A percentile compares a stretch with the other conserved stretches of the same genome.
These are phyloP conservation scores for Fusarium nisikadoi DNA, from an alignment of 2,329 filamentous ascomycete species.

Conservation along the genomic window DNA sequence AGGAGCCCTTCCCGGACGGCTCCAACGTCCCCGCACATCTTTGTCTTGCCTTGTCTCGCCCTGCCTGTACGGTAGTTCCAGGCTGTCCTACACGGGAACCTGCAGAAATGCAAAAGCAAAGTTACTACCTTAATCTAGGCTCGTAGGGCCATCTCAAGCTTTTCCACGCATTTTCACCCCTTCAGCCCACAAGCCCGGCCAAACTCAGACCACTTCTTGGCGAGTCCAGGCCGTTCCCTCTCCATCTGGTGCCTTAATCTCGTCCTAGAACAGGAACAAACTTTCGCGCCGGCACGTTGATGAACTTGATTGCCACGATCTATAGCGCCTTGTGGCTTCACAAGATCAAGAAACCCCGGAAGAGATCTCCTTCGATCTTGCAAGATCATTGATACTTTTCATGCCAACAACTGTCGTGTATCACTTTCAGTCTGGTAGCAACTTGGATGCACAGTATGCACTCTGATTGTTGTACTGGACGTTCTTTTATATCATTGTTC, in stretches of 20 bases:
- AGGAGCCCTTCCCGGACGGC: slow-evolving; percentile 4
- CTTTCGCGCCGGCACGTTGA: slow-evolving; percentile 25
- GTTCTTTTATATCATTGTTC: background rate
- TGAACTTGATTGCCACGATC: slow-evolving; percentile 27
- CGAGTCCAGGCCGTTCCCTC: slow-evolving; percentile 30
- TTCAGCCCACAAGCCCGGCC: slow-evolving; percentile 19
- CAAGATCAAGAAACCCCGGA: background rate
- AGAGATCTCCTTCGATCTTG: background rate
- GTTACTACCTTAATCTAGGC: background rate
- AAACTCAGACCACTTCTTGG: slow-evolving; percentile 20
- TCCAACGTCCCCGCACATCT: slow-evolving; percentile 17
- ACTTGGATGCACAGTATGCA: background rate
- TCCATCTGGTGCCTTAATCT: slow-evolving; percentile 3
- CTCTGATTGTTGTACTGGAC: background rate
- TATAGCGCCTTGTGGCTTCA: slow-evolving; percentile 3
- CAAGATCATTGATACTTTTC: background rate
- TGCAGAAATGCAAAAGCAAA: slow-evolving; percentile 29
- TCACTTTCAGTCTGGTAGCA: background rate
- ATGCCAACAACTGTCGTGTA: background rate
- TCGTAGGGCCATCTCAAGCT: slow-evolving; percentile 15
- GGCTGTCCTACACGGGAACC: slow-evolving; percentile 23
- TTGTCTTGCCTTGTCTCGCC: background rate
- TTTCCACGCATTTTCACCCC: slow-evolving; percentile 19
- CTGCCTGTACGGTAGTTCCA: background rate
- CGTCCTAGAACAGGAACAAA: slow-evolving; percentile 25